Percentiles rank a stretch among this genome's conserved stretches.
phyloP scores from a whole-genome alignment of 352 stramenopile genomes.

The Globisporangium spinosum region DNA sequence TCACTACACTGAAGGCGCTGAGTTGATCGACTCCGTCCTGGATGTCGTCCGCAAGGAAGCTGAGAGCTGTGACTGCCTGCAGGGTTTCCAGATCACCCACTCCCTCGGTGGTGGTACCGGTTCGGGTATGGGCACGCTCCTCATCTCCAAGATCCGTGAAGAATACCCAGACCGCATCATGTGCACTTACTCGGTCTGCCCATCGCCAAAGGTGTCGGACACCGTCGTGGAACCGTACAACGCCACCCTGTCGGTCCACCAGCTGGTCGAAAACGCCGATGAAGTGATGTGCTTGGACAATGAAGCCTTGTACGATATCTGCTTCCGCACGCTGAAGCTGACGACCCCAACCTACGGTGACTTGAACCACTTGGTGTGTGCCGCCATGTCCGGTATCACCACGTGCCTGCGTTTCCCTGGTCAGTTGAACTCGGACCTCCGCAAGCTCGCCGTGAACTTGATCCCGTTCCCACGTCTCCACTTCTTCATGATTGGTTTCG shows the following conservation, averaged over 20 bases:
- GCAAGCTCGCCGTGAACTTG: conserved; percentile 98
- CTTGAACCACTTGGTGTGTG: conserved; percentile 98
- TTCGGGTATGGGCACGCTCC: conserved; percentile 98
- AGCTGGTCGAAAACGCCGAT: conserved; percentile 99
- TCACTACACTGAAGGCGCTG: conserved; percentile 98
- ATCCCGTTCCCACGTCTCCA: conserved; percentile 99
- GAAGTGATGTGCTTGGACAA: conserved; percentile 99
- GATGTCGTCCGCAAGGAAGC: conserved; percentile 98
- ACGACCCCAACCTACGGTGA: conserved; percentile 98
- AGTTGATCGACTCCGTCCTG: conserved; percentile 98
- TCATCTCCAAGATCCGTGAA: conserved; percentile 96
- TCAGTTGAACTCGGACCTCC: conserved; percentile 98
- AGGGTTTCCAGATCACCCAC: conserved; percentile 99
- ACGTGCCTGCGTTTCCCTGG: conserved; percentile 98
- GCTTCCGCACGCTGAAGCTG: conserved; percentile 99
- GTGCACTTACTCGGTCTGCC: conserved; percentile 99
- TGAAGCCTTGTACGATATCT: conserved; percentile 99
- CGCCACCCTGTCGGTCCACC: conserved; percentile 97
- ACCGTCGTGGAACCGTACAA: conserved; percentile 99
- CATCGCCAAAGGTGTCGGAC: conserved; percentile 97
- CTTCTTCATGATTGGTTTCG: conserved; percentile 99
- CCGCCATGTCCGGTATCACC: conserved; percentile 98
- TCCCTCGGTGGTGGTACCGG: conserved; percentile 98
- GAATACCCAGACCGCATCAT: conserved; percentile 98
- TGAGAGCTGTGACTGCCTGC: conserved; percentile 97